phyloP scores from a whole-genome alignment of 2,329 filamentous ascomycete species.

The Penicillium sp. region DNA sequence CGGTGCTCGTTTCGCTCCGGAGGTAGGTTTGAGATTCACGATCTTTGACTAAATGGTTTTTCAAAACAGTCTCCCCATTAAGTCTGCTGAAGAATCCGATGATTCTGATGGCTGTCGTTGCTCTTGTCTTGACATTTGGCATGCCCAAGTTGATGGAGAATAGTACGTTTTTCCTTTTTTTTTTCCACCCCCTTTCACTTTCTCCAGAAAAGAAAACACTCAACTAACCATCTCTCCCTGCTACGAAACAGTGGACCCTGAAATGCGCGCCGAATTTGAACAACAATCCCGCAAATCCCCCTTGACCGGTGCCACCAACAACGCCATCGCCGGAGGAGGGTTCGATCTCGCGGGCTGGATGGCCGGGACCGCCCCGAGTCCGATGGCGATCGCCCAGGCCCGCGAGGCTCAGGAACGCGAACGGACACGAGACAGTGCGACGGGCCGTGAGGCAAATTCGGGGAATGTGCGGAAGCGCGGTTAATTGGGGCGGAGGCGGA shows the following conservation, averaged over 20 bases:
- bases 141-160: constrained; percentile 96
- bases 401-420: constrained; percentile 6
- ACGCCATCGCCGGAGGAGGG: constrained; percentile 54
- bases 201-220: too few relatives aligned
- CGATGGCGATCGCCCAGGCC: constrained; percentile 15
- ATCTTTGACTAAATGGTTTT: too few relatives aligned
- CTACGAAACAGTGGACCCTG: constrained; percentile 68
- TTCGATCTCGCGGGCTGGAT: constrained; percentile 66
- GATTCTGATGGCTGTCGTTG: constrained; percentile 85
- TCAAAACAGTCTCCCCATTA: constrained; percentile 62
- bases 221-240: neutral
- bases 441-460: constrained; percentile 22
- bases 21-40: too few relatives aligned
- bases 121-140: constrained; percentile 76
- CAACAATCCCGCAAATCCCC: constrained; percentile 75
- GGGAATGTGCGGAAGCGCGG: constrained; percentile 25
- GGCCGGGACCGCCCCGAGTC: constrained; percentile 47
- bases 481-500: constrained; percentile 7
- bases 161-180: constrained; percentile 55
- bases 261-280: constrained; percentile 87
- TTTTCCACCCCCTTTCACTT: neutral
- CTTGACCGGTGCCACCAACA: constrained; percentile 53
- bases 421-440: constrained; percentile 16
- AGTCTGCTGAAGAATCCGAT: constrained; percentile 88
- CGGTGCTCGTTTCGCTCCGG: too few relatives aligned